phyloP scores from a whole-genome alignment of 257 asterid genomes.

The Solanum pimpinellifolium region DNA sequence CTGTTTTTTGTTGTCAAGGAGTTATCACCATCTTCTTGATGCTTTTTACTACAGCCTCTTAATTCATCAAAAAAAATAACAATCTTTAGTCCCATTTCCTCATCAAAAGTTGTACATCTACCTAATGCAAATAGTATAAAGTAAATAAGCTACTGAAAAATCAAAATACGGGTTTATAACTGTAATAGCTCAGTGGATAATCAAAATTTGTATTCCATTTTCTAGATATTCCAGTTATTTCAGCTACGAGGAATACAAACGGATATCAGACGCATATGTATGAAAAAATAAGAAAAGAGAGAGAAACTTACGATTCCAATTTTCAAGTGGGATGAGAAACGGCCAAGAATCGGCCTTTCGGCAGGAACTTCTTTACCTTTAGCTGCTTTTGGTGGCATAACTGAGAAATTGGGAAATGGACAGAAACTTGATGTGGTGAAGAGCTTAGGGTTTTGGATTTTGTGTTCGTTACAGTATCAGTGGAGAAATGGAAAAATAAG shows the following conservation, averaged over 20 bases:
- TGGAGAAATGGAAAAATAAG: not conserved
- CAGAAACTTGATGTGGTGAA: not conserved
- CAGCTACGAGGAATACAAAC: not conserved
- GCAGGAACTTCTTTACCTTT: constrained; percentile 78
- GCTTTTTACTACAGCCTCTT: not conserved
- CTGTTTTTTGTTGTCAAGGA: not conserved
- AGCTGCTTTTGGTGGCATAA: constrained; percentile 92
- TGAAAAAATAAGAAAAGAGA: not conserved
- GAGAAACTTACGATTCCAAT: constrained; percentile 71
- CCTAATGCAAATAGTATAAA: not conserved
- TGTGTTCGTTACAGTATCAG: not conserved
- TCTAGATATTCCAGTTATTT: not conserved
- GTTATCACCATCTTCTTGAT: not conserved
- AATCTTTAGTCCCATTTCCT: not conserved
- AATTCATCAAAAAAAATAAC: too few species aligned
- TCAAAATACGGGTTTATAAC: not conserved
- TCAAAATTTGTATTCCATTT: not conserved
- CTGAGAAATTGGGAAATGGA: not conserved
- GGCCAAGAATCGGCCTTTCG: constrained; percentile 87
- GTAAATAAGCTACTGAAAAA: not conserved
- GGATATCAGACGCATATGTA: not conserved
- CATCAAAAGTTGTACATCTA: not conserved
- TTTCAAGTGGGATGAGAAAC: constrained; percentile 93
- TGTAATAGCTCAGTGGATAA: not conserved
- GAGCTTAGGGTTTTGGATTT: not conserved